These are phyloP conservation scores for Umbelopsis vinacea DNA, from an alignment of 192 early-diverging fungal genomes.

Conservation along the genomic window DNA sequence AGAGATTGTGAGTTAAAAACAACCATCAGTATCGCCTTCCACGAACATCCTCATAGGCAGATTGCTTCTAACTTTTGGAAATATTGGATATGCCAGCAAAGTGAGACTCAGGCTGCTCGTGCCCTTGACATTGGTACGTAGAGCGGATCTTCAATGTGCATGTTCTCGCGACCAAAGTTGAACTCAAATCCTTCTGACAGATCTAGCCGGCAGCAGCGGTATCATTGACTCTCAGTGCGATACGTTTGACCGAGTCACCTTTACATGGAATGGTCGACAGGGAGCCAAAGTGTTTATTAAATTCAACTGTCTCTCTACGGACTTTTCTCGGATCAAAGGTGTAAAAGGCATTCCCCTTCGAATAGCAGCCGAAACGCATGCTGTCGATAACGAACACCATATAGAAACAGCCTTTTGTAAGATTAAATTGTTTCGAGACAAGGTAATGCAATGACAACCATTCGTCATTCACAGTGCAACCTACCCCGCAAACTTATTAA, in stretches of 20 bases:
- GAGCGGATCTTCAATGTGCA: background rate
- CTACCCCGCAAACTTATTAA: too few species aligned
- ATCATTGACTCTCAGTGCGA: conserved; percentile 58
- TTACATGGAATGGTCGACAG: conserved; percentile 71
- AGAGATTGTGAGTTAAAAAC: conserved; percentile 53
- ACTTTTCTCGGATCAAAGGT: conserved; percentile 80
- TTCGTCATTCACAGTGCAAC: too few species aligned
- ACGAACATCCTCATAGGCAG: conserved; percentile 70
- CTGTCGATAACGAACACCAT: conserved; percentile 27
- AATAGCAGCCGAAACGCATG: conserved; percentile 47
- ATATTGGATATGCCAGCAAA: conserved; percentile 75
- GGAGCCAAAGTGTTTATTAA: conserved; percentile 67
- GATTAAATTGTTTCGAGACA: conserved; percentile 77
- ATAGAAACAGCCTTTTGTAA: conserved; percentile 68
- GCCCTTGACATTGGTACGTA: conserved; percentile 68
- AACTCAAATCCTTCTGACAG: background rate
- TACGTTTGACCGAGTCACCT: conserved; percentile 69
- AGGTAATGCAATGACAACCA: too few species aligned
- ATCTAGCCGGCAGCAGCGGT: conserved; percentile 32
- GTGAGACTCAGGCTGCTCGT: conserved; percentile 56
- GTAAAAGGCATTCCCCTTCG: conserved; percentile 79
- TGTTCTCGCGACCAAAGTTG: too few species aligned
- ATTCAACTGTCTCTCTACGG: conserved; percentile 79
- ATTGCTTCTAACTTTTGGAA: conserved; percentile 71
- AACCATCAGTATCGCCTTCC: conserved; percentile 68